Conservation (phyloP, 768 basidiomycete species). For the Serendipita vermifera region DNA sequence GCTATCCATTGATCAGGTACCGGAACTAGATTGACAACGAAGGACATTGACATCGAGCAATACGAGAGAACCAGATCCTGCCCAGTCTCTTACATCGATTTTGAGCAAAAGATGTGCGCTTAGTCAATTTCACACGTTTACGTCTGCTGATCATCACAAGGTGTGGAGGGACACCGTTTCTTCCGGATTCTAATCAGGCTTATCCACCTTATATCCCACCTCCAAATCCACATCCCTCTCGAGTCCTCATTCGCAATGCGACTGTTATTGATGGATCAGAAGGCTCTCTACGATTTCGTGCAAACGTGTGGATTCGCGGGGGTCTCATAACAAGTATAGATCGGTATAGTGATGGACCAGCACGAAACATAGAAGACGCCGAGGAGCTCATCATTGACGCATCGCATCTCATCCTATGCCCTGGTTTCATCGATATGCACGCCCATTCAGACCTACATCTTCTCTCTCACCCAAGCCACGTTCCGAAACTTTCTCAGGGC, state of each 20-base stretch:
- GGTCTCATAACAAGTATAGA: not conserved
- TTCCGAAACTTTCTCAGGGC: slow-evolving; percentile 22
- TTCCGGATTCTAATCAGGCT: not conserved
- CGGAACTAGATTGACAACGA: no score
- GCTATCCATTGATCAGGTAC: no score
- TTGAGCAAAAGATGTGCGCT: no score
- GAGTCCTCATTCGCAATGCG: not conserved
- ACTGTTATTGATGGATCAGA: not conserved
- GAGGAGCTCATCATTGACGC: not conserved
- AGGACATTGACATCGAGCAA: no score
- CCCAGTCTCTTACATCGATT: no score
- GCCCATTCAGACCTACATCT: slow-evolving; percentile 23
- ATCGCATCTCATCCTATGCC: slow-evolving; percentile 15
- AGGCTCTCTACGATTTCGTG: not conserved
- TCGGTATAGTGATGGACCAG: not conserved
- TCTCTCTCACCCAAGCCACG: slow-evolving; percentile 20
- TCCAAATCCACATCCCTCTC: not conserved
- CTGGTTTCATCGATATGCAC: slow-evolving; percentile 25
- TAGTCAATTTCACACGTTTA: no score
- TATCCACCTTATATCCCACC: not conserved
- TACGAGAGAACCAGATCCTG: no score
- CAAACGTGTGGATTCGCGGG: not conserved
- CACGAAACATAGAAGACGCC: not conserved
- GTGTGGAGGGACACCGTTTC: no score
- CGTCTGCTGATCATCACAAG: no score